Evolutionary conservation across 495 filamentous ascomycete species (phyloP).

Genomic region (Xylaria cubensis): DNA sequence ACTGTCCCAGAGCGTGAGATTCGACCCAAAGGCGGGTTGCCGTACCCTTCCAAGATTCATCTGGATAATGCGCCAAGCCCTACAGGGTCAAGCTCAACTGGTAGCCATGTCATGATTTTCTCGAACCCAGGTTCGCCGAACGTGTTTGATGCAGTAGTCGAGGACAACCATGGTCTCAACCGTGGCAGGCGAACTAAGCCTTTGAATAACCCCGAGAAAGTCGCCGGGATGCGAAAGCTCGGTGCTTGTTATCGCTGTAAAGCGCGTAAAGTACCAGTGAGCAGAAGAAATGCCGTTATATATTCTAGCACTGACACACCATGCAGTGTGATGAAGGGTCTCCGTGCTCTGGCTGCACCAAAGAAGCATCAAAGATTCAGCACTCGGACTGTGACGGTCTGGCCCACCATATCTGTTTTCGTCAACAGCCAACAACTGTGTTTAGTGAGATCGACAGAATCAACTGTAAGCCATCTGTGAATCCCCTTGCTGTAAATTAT

Average conservation of each 20-base stretch:
- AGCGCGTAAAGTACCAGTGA: slow-evolving; percentile 41
- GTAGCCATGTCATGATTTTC: slow-evolving; percentile 27
- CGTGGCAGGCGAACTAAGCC: slow-evolving; percentile 41
- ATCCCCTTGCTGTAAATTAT: not conserved
- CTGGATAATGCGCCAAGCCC: slow-evolving; percentile 38
- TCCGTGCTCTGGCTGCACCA: slow-evolving; percentile 39
- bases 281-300: slow-evolving; percentile 18
- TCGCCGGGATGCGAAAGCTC: slow-evolving; percentile 42
- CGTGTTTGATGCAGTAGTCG: slow-evolving; percentile 21
- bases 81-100: slow-evolving; percentile 28
- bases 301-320: slow-evolving; percentile 26
- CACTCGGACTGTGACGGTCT: slow-evolving; percentile 36
- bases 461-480: slow-evolving; percentile 34
- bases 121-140: slow-evolving; percentile 24
- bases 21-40: slow-evolving; percentile 40
- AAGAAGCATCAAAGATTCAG: slow-evolving; percentile 36
- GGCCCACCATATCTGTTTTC: slow-evolving; percentile 40
- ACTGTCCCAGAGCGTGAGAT: slow-evolving; percentile 41
- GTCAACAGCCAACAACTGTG: slow-evolving; percentile 31
- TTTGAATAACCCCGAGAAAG: slow-evolving; percentile 41
- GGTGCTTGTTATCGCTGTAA: slow-evolving; percentile 45
- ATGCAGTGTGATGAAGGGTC: slow-evolving; percentile 41
- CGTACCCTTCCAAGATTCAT: slow-evolving; percentile 42
- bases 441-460: slow-evolving; percentile 36
- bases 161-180: slow-evolving; percentile 32